Percentiles rank a stretch among this genome's conserved stretches.
phyloP scores from a whole-genome alignment of 2,329 filamentous ascomycete genomes.

The Diaporthe vexans region DNA sequence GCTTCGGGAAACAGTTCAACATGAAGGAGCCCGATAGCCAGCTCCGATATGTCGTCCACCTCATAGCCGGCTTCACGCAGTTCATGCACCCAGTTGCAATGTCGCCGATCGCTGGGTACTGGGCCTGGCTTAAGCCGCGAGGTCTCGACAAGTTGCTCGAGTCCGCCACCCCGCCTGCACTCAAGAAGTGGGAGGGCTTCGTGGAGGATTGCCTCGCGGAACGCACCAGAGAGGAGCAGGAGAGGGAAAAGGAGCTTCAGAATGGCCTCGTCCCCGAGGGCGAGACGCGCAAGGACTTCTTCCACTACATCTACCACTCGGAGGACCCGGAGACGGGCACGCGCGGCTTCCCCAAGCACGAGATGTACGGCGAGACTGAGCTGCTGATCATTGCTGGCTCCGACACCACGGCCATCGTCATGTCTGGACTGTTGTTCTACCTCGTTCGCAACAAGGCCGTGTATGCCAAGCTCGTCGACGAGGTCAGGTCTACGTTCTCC shows the following conservation, averaged over 20 bases:
- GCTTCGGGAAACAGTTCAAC: conserved; percentile 42
- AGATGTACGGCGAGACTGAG: conserved; percentile 47
- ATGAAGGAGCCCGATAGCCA: conserved; percentile 41
- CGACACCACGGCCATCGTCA: conserved; percentile 38
- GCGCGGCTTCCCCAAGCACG: conserved; percentile 43
- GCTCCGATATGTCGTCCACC: conserved; percentile 25
- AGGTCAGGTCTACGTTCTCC: conserved; percentile 11
- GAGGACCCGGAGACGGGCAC: conserved; percentile 46
- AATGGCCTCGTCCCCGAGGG: not conserved
- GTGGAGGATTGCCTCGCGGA: conserved; percentile 44
- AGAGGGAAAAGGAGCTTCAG: not conserved
- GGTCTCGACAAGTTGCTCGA: conserved; percentile 45
- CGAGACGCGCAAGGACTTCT: conserved; percentile 45
- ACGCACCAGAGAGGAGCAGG: conserved; percentile 41
- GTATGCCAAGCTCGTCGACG: conserved; percentile 27
- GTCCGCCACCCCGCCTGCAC: conserved; percentile 41
- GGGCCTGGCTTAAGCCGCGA: conserved; percentile 47
- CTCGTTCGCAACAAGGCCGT: conserved; percentile 18
- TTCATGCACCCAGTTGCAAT: conserved; percentile 39
- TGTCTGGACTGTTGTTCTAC: conserved; percentile 32
- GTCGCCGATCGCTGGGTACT: conserved; percentile 43
- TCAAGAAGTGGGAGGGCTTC: conserved; percentile 44
- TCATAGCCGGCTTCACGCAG: conserved; percentile 36
- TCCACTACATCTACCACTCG: conserved; percentile 45
- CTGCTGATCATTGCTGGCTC: conserved; percentile 37